Percentiles rank a stretch among this genome's conserved stretches.
Evolutionary conservation across 768 basidiomycete genomes (phyloP).

Genomic region (Coprinellus micaceus): DNA sequence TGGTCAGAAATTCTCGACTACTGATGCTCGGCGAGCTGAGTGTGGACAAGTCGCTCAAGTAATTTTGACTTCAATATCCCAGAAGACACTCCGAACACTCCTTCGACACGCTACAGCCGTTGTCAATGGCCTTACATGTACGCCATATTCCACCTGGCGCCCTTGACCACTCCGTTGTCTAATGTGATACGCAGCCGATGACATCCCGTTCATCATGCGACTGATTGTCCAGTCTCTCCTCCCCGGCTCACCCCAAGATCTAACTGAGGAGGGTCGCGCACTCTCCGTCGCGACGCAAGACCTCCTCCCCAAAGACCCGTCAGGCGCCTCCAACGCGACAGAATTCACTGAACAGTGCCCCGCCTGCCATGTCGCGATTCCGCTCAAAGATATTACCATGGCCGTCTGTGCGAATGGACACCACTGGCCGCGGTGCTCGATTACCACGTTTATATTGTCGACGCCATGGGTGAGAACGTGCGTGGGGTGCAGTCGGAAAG

Average conservation of each 20-base stretch:
- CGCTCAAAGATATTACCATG: conserved; percentile 52
- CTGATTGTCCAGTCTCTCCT: conserved; percentile 58
- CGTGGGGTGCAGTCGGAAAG: conserved; percentile 76
- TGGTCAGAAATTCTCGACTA: conserved; percentile 46
- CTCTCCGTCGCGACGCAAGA: conserved; percentile 27
- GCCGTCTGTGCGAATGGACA: conserved; percentile 73
- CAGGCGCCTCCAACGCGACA: conserved; percentile 21
- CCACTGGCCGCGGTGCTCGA: conserved; percentile 76
- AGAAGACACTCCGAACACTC: conserved; percentile 49
- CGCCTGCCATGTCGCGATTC: conserved; percentile 63
- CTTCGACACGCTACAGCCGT: conserved; percentile 55
- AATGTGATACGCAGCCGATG: conserved; percentile 39
- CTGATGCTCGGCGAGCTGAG: conserved; percentile 35
- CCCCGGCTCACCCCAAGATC: conserved; percentile 42
- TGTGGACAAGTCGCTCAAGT: conserved; percentile 52
- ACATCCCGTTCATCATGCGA: conserved; percentile 63
- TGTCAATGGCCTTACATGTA: conserved; percentile 41
- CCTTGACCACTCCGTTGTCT: background rate
- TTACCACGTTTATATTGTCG: conserved; percentile 78
- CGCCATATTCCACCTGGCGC: conserved; percentile 18
- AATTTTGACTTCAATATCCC: conserved; percentile 50
- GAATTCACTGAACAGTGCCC: conserved; percentile 65
- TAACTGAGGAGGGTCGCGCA: conserved; percentile 31
- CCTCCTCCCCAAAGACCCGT: conserved; percentile 16
- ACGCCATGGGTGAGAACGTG: conserved; percentile 78